A percentile compares a stretch with the other conserved stretches of the same genome.
These are phyloP conservation scores for Closterium sp. DNA, from an alignment of 139 green algal genomes.

Conservation along the genomic window DNA sequence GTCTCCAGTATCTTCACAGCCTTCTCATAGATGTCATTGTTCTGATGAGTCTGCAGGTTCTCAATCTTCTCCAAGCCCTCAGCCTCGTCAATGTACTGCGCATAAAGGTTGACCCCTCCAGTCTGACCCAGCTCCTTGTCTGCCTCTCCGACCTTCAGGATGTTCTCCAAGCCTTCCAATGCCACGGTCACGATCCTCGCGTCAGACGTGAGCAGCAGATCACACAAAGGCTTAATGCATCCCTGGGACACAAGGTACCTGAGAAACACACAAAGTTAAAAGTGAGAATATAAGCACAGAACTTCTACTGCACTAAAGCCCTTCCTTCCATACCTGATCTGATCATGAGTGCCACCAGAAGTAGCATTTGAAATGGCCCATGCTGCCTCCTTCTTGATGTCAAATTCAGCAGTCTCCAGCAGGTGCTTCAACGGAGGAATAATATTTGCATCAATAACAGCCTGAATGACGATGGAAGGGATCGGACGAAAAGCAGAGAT, in stretches of 20 bases:
- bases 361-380: constrained; percentile 99
- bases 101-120: constrained; percentile 78
- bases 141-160: constrained; percentile 89
- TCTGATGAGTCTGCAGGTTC: constrained; percentile 88
- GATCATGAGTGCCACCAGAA: constrained; percentile 79
- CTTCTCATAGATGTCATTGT: constrained; percentile 99
- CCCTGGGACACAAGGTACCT: constrained; percentile 79
- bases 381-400: constrained; percentile 99
- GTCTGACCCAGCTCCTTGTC: constrained; percentile 67
- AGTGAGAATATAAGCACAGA: not conserved
- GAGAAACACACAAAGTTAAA: not conserved
- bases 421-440: constrained; percentile 87
- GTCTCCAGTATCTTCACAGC: constrained; percentile 83
- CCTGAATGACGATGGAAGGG: constrained; percentile 30
- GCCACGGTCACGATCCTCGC: constrained; percentile 95
- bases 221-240: constrained; percentile 94
- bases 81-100: constrained; percentile 87
- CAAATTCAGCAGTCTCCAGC: constrained; percentile 90
- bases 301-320: not conserved
- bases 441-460: constrained; percentile 86
- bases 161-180: constrained; percentile 98
- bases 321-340: constrained; percentile 55
- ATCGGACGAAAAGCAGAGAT: not conserved
- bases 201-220: constrained; percentile 88
- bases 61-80: constrained; percentile 99